Base-by-base conservation (phyloP, 2,329 filamentous ascomycete species). In the Penicillium occitanis region DNA sequence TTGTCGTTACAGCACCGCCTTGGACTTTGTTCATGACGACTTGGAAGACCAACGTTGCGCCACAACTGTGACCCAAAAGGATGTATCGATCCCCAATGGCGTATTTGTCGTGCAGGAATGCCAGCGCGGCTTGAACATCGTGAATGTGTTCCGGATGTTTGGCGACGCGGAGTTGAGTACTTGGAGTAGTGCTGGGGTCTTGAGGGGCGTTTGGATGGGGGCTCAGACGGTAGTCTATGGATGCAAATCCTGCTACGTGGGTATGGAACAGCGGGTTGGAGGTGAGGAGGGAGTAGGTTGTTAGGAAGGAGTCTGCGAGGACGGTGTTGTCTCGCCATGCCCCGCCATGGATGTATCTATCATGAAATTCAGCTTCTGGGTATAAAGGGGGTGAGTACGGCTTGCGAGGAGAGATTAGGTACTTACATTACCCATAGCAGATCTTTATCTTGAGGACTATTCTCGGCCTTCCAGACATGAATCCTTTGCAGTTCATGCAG, bases 311-410 rank as follows among this genome's bases (percentile, higher is more conserved):
- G 7, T 69, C 64, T 3, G 77, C 72, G 13, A 76, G 78, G 44
- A 80, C 73, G 11, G 70, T 72, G 60, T 81, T 81, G 67, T 83
- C 82, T 51, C 82, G 77, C 78, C 82, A 84, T 69, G 81, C 82
- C 63, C 82, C 82, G 51, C 82, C 82, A 69, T 84, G 82, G 66
- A 84, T 80, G 67, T 79, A 82, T 63, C 78, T 80, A 57, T 55
- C 17, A 10, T 35, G 25, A 35, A 25, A 44, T 25, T 35, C 35
- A 67, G 40, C 61, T 35, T 35, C 48, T n/a, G 19, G 5, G 3
- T 13, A 25, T 55, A 17, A 30, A 17, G 5, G 2, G 11, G 4
- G 14, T 28, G 48, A 13, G 14, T 14, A 14, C 3, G 22, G 10
- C 19, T 22, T 30, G 28, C 2, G 19, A 44, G 28, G 28, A 5